phyloP scores from a whole-genome alignment of 306 rosid genomes.

The Glycine tomentella region DNA sequence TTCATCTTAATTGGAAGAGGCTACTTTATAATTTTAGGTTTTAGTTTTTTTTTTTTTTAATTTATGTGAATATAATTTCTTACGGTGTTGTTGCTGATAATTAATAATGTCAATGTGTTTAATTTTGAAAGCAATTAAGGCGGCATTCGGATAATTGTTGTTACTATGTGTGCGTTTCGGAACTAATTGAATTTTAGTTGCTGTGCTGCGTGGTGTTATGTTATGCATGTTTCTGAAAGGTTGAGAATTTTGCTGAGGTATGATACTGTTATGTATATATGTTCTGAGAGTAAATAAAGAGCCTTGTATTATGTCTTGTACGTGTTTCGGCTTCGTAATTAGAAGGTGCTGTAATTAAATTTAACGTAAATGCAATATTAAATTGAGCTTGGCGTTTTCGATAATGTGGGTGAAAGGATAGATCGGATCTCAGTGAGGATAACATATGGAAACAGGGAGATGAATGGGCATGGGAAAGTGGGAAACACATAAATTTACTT shows the following conservation, averaged over 20 bases:
- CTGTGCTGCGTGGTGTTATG: neutral
- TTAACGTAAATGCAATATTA: neutral
- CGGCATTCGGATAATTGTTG: neutral
- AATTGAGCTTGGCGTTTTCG: neutral
- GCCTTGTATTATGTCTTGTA: neutral
- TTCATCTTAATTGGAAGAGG: neutral
- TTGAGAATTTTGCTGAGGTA: neutral
- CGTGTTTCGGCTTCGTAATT: neutral
- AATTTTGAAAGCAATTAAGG: slow-evolving; percentile 29
- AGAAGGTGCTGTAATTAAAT: neutral
- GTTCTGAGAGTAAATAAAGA: neutral
- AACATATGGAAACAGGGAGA: neutral
- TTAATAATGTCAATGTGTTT: slow-evolving; percentile 3
- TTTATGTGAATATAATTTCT: neutral
- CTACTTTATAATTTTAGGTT: neutral
- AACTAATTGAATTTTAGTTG: slow-evolving; percentile 34
- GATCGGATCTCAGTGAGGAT: neutral
- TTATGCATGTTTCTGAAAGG: neutral
- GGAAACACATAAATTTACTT: neutral
- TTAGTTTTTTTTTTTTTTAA: neutral
- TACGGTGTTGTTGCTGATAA: neutral
- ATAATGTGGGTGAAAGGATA: slow-evolving; percentile 1
- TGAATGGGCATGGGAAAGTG: neutral
- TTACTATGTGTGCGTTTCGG: neutral
- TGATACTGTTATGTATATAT: neutral